Base-by-base conservation (phyloP, 164 flowering plant genomes). In the Nymphaea colorata region DNA sequence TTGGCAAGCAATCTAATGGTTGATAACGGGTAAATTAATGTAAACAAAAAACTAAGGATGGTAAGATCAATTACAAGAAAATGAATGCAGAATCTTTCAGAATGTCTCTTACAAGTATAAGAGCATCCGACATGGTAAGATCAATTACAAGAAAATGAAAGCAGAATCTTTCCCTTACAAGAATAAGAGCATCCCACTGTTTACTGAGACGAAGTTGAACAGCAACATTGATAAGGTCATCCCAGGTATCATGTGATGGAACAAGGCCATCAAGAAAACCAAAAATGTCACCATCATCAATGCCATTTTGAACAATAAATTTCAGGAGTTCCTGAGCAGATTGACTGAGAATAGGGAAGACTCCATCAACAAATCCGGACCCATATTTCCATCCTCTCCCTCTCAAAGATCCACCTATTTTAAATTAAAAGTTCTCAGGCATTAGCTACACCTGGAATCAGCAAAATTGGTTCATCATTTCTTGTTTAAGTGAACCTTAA, bases 321-420 rank as follows among this genome's bases (percentile, higher is more conserved):
- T 76, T 72, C 60, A 89, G 73, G 64, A 92, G 76, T 69, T 83
- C 68, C 64, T 80, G 88, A 62, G 91, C 90, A 57, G 64, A 67
- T 42, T 94, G 91, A 65, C 96, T 85, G 79, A 92, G 44, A 42
- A 92, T 91, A 2, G 98, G 98, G 78, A 92, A 92, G 61, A 92
- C 77, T 44, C 96, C 98, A 79, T 92, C 96, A 12, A 89, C 87
- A 70, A 92, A 92, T 6, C 98, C 98, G 66, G 93, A 89, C 41
- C 98, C 98, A 71, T 86, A 87, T 68, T 86, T 88, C 98, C 98
- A 92, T 74, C 98, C 98, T 64, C 75, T 76, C 42, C 96, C 92
- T 73, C 91, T 89, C 43, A 92, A 72, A 43, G 92, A 78, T 67
- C 96, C 98, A 71, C 92, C 96, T 89, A 65, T 5, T 57, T 2